phyloP scores from a whole-genome alignment of 2,329 filamentous ascomycete species.

The Dactylonectria estremocensis region DNA sequence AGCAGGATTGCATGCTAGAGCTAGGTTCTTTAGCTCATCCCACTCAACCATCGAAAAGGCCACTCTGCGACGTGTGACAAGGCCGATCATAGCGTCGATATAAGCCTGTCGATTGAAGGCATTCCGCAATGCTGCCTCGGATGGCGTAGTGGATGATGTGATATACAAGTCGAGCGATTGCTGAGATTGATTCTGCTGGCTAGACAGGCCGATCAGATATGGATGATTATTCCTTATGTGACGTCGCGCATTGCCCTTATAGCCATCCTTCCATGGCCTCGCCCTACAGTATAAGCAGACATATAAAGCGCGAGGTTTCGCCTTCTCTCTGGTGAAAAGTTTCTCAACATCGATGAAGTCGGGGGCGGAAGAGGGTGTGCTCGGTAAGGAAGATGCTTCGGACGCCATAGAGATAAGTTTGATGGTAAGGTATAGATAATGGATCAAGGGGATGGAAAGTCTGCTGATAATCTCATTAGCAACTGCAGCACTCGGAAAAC shows the following conservation, averaged over 20 bases:
- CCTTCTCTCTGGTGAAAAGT: too few species aligned
- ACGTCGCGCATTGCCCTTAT: background rate
- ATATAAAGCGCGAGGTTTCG: too few species aligned
- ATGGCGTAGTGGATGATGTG: background rate
- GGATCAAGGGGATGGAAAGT: background rate
- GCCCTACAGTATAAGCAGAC: too few species aligned
- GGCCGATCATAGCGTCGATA: background rate
- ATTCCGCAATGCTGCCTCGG: background rate
- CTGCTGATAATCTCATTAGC: background rate
- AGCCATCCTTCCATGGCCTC: background rate
- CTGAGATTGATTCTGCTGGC: background rate
- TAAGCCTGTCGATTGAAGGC: background rate
- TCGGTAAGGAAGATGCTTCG: too few species aligned
- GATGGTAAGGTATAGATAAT: background rate
- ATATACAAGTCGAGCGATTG: background rate
- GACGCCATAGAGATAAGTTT: too few species aligned
- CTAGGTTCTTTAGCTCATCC: background rate
- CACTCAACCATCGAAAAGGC: background rate
- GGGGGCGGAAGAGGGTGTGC: too few species aligned
- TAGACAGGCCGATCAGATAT: background rate
- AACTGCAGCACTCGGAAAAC: background rate
- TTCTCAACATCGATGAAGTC: too few species aligned
- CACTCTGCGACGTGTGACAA: background rate
- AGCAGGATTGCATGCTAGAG: conserved; percentile 1
- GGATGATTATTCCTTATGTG: background rate